Evolutionary conservation across 2,329 filamentous ascomycete genomes (phyloP).

Genomic region (Chrysosporium queenslandicum): DNA sequence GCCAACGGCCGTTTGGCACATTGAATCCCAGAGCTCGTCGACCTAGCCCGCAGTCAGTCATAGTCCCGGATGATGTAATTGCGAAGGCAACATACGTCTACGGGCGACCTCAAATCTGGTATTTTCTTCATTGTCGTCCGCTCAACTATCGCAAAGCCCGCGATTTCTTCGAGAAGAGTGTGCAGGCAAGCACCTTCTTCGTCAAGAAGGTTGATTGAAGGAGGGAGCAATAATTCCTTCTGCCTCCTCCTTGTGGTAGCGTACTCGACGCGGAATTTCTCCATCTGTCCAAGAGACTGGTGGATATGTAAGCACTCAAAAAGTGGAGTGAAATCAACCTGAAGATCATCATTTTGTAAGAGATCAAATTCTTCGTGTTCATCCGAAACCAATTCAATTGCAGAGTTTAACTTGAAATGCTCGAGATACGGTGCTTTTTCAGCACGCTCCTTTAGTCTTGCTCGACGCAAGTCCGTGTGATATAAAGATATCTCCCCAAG

Average conservation of each 20-base stretch:
- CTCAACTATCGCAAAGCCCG: slow-evolving; percentile 93
- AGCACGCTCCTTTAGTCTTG: slow-evolving; percentile 70
- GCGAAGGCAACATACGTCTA: slow-evolving; percentile 54
- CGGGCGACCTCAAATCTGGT: slow-evolving; percentile 67
- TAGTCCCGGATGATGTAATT: background rate
- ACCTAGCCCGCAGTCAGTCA: slow-evolving; percentile 45
- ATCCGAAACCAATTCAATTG: slow-evolving; percentile 89
- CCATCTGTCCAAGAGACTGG: slow-evolving; percentile 81
- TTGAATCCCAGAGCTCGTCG: slow-evolving; percentile 97
- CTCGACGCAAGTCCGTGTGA: slow-evolving; percentile 78
- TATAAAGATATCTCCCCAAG: slow-evolving; percentile 94
- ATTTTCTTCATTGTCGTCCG: slow-evolving; percentile 82
- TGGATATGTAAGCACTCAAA: slow-evolving; percentile 96
- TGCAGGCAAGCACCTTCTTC: slow-evolving; percentile 82
- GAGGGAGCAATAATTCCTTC: slow-evolving; percentile 78
- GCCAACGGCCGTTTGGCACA: slow-evolving; percentile 78
- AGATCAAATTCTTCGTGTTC: slow-evolving; percentile 94
- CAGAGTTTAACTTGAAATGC: slow-evolving; percentile 86
- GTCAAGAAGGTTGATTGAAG: slow-evolving; percentile 62
- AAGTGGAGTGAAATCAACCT: slow-evolving; percentile 87
- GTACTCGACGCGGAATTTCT: slow-evolving; percentile 85
- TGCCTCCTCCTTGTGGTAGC: slow-evolving; percentile 81
- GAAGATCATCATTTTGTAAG: slow-evolving; percentile 85
- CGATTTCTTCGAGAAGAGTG: slow-evolving; percentile 82
- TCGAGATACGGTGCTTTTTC: slow-evolving; percentile 64